Conservation (phyloP, 2,329 filamentous ascomycete species). For the Biscogniauxia sp. region DNA sequence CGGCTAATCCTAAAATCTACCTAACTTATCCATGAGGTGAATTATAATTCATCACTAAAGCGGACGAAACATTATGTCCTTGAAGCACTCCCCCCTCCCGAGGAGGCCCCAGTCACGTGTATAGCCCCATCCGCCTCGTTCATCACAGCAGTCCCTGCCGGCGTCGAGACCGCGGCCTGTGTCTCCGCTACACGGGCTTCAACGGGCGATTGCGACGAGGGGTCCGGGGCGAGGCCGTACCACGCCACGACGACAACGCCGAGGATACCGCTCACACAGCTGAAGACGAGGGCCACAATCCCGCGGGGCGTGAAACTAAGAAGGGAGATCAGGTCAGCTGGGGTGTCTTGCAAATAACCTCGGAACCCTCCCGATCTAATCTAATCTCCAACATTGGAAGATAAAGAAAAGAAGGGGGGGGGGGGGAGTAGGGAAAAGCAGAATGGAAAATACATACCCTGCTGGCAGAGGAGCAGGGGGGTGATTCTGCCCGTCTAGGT, state of each 20-base stretch:
- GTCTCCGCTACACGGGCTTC: constrained; percentile 10
- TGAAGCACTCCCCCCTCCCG: too few species aligned
- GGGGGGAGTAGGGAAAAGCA: background rate
- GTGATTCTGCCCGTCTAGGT: constrained; percentile 60
- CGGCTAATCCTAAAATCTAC: too few species aligned
- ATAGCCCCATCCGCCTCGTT: constrained; percentile 2
- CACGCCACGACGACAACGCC: constrained; percentile 66
- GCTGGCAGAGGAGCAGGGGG: constrained; percentile 56
- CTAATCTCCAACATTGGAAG: too few species aligned
- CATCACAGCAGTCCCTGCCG: background rate
- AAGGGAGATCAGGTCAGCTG: background rate
- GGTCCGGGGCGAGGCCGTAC: constrained; percentile 54
- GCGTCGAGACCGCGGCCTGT: background rate
- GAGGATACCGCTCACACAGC: constrained; percentile 63
- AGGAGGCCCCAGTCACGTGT: background rate
- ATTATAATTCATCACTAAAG: too few species aligned
- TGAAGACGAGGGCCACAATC: constrained; percentile 73
- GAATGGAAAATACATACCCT: constrained; percentile 44
- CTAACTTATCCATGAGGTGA: too few species aligned
- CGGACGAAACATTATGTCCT: too few species aligned
- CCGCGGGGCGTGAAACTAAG: constrained; percentile 64
- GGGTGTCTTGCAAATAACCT: too few species aligned
- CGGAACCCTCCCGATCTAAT: too few species aligned
- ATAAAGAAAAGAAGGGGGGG: too few species aligned
- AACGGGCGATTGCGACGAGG: constrained; percentile 6